Evolutionary conservation across 352 stramenopile genomes (phyloP), one percentile per base, ranked within the genome.

Genomic region (Phytopythium delawarense): DNA sequence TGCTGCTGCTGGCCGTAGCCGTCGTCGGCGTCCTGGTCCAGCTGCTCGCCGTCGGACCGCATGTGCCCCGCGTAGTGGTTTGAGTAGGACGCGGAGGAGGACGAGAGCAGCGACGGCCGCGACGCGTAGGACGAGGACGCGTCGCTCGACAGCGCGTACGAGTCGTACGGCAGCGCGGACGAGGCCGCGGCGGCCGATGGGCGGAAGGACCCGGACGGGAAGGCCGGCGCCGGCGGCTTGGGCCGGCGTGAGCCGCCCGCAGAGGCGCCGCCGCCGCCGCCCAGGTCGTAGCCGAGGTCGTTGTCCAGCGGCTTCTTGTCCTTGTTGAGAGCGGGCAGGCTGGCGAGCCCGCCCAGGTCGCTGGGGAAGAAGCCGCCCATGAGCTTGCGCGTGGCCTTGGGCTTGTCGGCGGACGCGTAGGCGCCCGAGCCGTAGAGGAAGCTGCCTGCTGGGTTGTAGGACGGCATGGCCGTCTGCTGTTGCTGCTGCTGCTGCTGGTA

Each of bases 301-400:
- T 67, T 59, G 12, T 76, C 76, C 11, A 56, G 53, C 44, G 37
- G 21, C 63, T 71, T 72, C 66, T 79, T 83, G 20, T 83, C 75
- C 57, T 83, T 86, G 32, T 69, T 59, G 30, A 81, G 59, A 58
- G 75, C 65, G 13, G 74, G 66, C 49, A 82, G 57, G 57, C 59
- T 82, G 21, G 52, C 35, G 8, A 71, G 44, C 34, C 57, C 57
- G 21, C 67, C 34, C 51, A 73, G 45, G 25, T 71, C 72, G 25
- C 63, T 65, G 6, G 57, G 40, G 49, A 81, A 77, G 61, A 78
- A 79, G 42, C 66, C 61, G 12, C 70, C 63, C 65, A 81, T 71
- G 45, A 76, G 55, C 57, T 85, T 85, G 57, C 63, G 74, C n/a
- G 66, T 63, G 42, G 48, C 62, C 58, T 78, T 78, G 59, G 65